These are phyloP conservation scores for Fonsecaea nubica DNA, from an alignment of 2,329 filamentous ascomycete genomes.

Conservation along the genomic window DNA sequence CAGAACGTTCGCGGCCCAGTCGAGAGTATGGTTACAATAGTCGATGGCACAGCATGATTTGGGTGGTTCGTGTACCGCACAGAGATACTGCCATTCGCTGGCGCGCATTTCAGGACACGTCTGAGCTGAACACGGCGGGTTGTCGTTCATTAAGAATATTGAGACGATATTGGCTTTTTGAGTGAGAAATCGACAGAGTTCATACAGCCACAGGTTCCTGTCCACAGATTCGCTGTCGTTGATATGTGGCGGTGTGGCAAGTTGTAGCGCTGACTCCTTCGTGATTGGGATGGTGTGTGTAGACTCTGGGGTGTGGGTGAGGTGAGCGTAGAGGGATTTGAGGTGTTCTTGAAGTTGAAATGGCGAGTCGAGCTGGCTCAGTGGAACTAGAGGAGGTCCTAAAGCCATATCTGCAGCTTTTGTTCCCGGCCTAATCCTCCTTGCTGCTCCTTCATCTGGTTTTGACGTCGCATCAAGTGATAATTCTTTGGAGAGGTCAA, in stretches of 20 bases:
- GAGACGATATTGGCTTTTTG: conserved; percentile 93
- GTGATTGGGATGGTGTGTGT: conserved; percentile 73
- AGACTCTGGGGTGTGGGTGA: conserved; percentile 65
- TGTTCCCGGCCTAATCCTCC: conserved; percentile 90
- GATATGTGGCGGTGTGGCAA: conserved; percentile 76
- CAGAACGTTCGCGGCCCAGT: conserved; percentile 94
- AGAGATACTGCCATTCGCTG: conserved; percentile 98
- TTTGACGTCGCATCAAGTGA: conserved; percentile 61
- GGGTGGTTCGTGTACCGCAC: conserved; percentile 93
- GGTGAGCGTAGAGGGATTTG: conserved; percentile 84
- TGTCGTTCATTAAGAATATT: conserved; percentile 89
- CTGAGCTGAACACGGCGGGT: conserved; percentile 81
- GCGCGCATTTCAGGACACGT: conserved; percentile 99
- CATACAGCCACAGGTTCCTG: conserved; percentile 92
- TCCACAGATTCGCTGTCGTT: conserved; percentile 62
- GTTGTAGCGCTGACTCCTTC: conserved; percentile 73
- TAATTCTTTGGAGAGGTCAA: conserved; percentile 65
- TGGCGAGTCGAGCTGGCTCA: conserved; percentile 90
- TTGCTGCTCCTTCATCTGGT: conserved; percentile 74
- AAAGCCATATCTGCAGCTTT: conserved; percentile 91
- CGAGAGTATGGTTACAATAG: conserved; percentile 97
- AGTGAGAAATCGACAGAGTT: conserved; percentile 94
- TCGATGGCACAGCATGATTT: conserved; percentile 98
- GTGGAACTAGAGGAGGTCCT: conserved; percentile 84
- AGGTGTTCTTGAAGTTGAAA: conserved; percentile 98